These are phyloP conservation scores for Naganishia kalamii DNA, from an alignment of 768 basidiomycete genomes.

Conservation along the genomic window DNA sequence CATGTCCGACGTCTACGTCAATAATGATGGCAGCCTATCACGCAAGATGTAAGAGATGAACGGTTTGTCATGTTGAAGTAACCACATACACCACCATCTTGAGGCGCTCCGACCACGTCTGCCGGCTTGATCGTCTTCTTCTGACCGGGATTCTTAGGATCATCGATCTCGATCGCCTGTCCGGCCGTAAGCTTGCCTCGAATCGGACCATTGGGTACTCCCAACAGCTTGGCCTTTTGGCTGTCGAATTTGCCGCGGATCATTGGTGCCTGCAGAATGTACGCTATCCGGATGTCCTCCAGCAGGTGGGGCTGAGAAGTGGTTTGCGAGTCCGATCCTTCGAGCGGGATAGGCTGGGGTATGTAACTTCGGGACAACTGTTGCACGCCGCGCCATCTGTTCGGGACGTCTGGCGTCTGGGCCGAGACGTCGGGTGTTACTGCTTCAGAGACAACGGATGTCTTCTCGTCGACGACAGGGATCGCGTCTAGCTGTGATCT, in stretches of 20 bases:
- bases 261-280: constrained; percentile 48
- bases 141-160: constrained; percentile 27
- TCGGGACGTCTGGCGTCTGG: no score
- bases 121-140: constrained; percentile 39
- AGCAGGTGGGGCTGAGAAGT: constrained; percentile 21
- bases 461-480: no score
- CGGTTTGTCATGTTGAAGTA: constrained; percentile 31
- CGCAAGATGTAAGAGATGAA: constrained; percentile 21
- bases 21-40: constrained; percentile 51
- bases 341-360: constrained; percentile 15
- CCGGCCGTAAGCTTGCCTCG: constrained; percentile 63
- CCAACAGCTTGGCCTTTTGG: constrained; percentile 58
- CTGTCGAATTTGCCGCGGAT: constrained; percentile 66
- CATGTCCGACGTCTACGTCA: constrained; percentile 29
- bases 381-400: no score
- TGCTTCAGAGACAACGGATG: no score
- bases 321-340: constrained; percentile 2
- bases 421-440: no score
- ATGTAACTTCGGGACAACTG: constrained; percentile 19
- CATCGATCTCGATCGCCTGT: constrained; percentile 53
- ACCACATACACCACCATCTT: constrained; percentile 40
- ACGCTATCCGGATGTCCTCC: constrained; percentile 37
- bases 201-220: constrained; percentile 58
- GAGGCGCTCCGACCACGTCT: constrained; percentile 37
- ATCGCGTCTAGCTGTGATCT: background rate